Conservation (phyloP, 495 filamentous ascomycete genomes). For the Penicillium mononematosum region DNA sequence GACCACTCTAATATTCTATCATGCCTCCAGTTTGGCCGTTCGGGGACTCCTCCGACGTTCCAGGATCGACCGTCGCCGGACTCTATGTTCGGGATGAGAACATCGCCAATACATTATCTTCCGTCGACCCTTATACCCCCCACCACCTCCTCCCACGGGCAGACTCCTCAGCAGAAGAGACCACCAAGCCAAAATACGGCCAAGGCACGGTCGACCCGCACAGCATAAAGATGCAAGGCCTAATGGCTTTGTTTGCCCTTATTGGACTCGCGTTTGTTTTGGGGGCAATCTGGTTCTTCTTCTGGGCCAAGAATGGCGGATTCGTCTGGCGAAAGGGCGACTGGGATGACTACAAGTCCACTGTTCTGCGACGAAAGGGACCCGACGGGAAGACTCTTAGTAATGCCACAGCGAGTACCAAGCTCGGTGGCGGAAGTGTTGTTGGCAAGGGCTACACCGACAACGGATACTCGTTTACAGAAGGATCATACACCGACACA, state of each 20-base stretch:
- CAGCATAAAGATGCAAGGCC: constrained; percentile 78
- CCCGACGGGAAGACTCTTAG: constrained; percentile 80
- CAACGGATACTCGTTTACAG: constrained; percentile 52
- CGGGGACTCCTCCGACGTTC: constrained; percentile 33
- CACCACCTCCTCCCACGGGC: constrained; percentile 24
- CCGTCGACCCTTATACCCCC: constrained; percentile 16
- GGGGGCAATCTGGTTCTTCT: constrained; percentile 91
- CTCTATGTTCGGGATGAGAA: constrained; percentile 17
- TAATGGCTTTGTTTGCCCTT: constrained; percentile 82
- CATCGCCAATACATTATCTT: constrained; percentile 3
- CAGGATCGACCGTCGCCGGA: constrained; percentile 10
- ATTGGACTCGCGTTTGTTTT: constrained; percentile 77
- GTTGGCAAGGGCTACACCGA: constrained; percentile 64
- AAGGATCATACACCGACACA: constrained; percentile 38
- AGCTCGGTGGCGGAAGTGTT: constrained; percentile 75
- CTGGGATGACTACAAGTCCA: constrained; percentile 98
- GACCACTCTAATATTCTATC: constrained; percentile 27
- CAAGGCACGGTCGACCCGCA: constrained; percentile 59
- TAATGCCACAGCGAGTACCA: constrained; percentile 76
- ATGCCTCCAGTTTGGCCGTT: constrained; percentile 37
- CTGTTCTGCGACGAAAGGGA: constrained; percentile 87
- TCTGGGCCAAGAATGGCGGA: constrained; percentile 94
- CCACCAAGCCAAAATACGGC: constrained; percentile 31
- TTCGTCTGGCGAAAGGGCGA: constrained; percentile 81
- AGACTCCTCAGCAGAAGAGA: constrained; percentile 22